Evolutionary conservation across 2,329 filamentous ascomycete genomes (phyloP).

Genomic region (Samsoniella hepiali): DNA sequence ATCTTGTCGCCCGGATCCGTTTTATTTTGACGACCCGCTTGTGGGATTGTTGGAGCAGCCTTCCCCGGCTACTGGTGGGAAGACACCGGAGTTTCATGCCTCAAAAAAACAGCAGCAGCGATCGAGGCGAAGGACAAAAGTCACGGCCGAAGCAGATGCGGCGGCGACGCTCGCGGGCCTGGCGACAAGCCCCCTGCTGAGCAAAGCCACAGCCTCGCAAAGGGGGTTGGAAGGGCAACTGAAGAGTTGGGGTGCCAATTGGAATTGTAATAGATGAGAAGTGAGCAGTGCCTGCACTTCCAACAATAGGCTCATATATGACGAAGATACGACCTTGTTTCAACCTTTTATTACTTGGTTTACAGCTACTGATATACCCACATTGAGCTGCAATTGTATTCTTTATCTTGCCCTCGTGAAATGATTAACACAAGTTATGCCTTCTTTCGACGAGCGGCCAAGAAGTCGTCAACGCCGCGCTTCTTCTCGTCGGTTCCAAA

Average conservation of each 20-base stretch:
- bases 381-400: not conserved
- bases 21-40: slow-evolving; percentile 26
- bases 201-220: slow-evolving; percentile 13
- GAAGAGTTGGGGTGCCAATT: slow-evolving; percentile 24
- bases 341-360: not conserved
- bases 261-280: slow-evolving; percentile 21
- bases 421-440: not conserved
- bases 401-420: not conserved
- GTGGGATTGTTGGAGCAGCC: slow-evolving; percentile 24
- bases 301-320: not conserved
- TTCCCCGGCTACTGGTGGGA: slow-evolving; percentile 18
- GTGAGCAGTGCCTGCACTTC: not conserved
- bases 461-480: slow-evolving; percentile 9
- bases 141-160: slow-evolving; percentile 24
- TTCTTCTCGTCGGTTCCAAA: slow-evolving; percentile 14
- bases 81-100: not conserved
- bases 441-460: slow-evolving; percentile 8
- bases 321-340: slow-evolving; percentile 13
- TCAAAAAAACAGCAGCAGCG: slow-evolving; percentile 8
- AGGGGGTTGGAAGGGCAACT: slow-evolving; percentile 19
- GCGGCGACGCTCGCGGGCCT: slow-evolving; percentile 27
- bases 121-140: slow-evolving; percentile 8
- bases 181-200: slow-evolving; percentile 22
- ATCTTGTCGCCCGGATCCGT: slow-evolving; percentile 24
- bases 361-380: not conserved